Conservation (phyloP, 2,329 filamentous ascomycete species). For the Fusarium xylarioides region DNA sequence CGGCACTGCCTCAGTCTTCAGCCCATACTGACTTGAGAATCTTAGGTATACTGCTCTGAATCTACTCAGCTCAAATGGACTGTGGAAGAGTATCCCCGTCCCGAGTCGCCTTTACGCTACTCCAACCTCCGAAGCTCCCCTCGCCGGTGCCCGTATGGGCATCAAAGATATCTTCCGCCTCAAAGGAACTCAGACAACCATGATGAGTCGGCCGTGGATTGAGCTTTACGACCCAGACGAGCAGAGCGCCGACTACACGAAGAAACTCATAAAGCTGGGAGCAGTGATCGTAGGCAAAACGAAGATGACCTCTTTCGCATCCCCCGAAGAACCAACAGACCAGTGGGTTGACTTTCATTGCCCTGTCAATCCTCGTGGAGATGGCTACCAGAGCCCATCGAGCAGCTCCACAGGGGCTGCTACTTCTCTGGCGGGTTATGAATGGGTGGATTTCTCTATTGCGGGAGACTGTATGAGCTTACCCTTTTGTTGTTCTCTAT, state of each 20-base stretch:
- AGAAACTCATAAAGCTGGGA: rapidly evolving
- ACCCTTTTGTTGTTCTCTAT: not conserved
- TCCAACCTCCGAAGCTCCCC: rapidly evolving
- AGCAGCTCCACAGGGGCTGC: not conserved
- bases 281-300: not conserved
- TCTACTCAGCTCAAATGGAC: not conserved
- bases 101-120: rapidly evolving
- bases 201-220: not conserved
- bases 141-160: rapidly evolving
- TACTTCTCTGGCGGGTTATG: rapidly evolving
- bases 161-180: not conserved
- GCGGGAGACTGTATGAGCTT: not conserved
- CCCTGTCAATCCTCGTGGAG: not conserved
- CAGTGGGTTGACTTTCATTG: not conserved
- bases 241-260: not conserved
- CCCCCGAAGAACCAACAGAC: not conserved
- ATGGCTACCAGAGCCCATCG: not conserved
- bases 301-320: rapidly evolving
- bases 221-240: not conserved
- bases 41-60: not conserved
- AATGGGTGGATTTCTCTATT: not conserved
- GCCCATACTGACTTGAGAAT: rapidly evolving
- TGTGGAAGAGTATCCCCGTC: rapidly evolving
- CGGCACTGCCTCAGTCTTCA: too few relatives aligned
- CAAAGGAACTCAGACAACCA: rapidly evolving